Evolutionary conservation across 495 filamentous ascomycete genomes (phyloP).

Genomic region (Thermochaetoides thermophila): DNA sequence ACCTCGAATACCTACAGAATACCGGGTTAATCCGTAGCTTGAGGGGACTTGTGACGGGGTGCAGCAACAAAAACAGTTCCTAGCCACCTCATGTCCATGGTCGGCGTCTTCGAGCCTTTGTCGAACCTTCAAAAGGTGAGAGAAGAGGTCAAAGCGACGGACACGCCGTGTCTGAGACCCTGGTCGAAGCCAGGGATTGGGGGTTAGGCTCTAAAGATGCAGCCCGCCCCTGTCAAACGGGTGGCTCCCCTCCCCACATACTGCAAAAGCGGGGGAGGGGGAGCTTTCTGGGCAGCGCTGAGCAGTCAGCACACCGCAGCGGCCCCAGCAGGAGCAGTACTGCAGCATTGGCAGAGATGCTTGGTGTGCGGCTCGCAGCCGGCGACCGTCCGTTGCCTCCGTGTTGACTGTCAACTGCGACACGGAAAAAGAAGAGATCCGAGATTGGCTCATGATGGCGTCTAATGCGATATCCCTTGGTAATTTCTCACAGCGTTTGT

Average conservation of each 20-base stretch:
- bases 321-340: not conserved
- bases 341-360: too few species aligned
- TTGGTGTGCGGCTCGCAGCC: too few species aligned
- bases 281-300: conserved; percentile 1
- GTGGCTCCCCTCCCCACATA: not conserved
- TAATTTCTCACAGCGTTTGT: too few species aligned
- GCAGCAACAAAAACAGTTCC: not conserved
- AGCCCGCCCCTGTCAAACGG: conserved; percentile 3
- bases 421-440: too few species aligned
- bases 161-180: conserved; percentile 4
- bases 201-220: too few species aligned
- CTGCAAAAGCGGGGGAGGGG: conserved; percentile 2
- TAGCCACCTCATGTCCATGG: conserved; percentile 6
- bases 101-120: conserved; percentile 20
- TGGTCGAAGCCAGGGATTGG: conserved; percentile 4
- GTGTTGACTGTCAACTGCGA: too few species aligned
- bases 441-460: too few species aligned
- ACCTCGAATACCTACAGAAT: not conserved
- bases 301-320: not conserved
- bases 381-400: too few species aligned
- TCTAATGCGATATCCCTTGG: too few species aligned
- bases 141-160: conserved; percentile 17
- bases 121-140: conserved; percentile 18
- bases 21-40: not conserved
- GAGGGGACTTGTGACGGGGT: not conserved